Conservation (phyloP, 2,329 filamentous ascomycete species). For the Nectriaceae sp. region DNA sequence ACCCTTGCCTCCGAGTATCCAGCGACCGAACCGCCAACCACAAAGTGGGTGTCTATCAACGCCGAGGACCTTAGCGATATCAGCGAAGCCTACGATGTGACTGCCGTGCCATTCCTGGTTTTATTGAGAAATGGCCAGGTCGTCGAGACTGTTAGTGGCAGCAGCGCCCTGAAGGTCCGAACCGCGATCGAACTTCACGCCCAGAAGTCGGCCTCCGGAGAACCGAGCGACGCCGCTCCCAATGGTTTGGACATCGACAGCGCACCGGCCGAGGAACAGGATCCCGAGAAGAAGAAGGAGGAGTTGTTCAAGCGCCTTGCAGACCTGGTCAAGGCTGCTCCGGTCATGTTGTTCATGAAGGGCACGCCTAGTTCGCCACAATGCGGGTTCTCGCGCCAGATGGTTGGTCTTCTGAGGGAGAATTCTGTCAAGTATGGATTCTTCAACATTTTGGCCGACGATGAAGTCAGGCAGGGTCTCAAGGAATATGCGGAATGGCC, state of each 20-base stretch:
- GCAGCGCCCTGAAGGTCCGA: constrained; percentile 83
- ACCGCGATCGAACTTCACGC: constrained; percentile 83
- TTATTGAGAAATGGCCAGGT: constrained; percentile 74
- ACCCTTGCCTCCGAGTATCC: constrained; percentile 87
- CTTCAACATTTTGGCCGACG: constrained; percentile 97
- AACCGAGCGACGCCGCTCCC: constrained; percentile 35
- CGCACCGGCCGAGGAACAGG: constrained; percentile 47
- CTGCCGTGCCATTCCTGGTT: constrained; percentile 89
- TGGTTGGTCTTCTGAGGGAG: constrained; percentile 84
- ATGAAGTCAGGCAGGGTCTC: constrained; percentile 92
- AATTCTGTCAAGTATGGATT: constrained; percentile 95
- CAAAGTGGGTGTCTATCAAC: constrained; percentile 87
- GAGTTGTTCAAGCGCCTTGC: constrained; percentile 79
- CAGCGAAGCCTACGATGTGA: constrained; percentile 90
- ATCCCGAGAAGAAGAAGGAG: constrained; percentile 70
- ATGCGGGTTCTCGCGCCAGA: constrained; percentile 89
- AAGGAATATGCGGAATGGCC: constrained; percentile 99
- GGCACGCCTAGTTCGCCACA: constrained; percentile 86
- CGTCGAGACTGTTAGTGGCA: constrained; percentile 85
- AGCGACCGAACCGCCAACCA: constrained; percentile 62
- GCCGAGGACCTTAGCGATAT: constrained; percentile 93
- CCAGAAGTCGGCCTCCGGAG: constrained; percentile 42
- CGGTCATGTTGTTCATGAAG: constrained; percentile 99
- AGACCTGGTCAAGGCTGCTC: constrained; percentile 90
- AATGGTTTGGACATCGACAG: constrained; percentile 41